Percentiles rank a stretch among this genome's conserved stretches.
phyloP scores from a whole-genome alignment of 345 rosid genomes.

The Eucalyptus microcorys region DNA sequence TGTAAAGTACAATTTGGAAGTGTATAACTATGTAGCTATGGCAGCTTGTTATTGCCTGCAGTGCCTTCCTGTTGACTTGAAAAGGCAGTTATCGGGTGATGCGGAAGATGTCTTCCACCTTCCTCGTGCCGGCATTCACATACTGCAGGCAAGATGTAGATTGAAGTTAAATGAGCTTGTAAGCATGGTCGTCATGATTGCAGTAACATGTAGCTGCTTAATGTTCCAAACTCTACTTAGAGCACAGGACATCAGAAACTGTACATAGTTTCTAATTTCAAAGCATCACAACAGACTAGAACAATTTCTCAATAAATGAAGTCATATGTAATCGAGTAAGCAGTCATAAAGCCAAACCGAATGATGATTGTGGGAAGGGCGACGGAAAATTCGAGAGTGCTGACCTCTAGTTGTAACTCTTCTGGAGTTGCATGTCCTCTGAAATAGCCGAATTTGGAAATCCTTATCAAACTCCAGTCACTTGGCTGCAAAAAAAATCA shows the following conservation, averaged over 20 bases:
- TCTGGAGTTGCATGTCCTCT: constrained; percentile 30
- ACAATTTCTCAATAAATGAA: neutral
- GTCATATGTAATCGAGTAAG: neutral
- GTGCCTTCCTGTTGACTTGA: neutral
- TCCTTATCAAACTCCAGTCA: constrained; percentile 40
- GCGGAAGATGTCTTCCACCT: constrained; percentile 38
- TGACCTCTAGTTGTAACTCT: constrained; percentile 33
- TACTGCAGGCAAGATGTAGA: constrained; percentile 13
- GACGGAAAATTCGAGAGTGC: neutral
- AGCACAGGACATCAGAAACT: neutral
- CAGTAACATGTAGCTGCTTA: neutral
- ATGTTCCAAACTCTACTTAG: neutral
- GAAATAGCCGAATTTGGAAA: constrained; percentile 29
- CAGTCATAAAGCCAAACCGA: neutral
- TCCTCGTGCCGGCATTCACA: constrained; percentile 20
- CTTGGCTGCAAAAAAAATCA: constrained; percentile 2
- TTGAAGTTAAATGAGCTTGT: neutral
- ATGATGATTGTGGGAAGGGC: neutral
- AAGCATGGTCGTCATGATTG: neutral
- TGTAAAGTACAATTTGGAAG: neutral
- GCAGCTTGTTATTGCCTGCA: neutral
- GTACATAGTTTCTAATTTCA: neutral
- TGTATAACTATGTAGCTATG: neutral
- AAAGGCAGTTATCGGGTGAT: constrained; percentile 4
- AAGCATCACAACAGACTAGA: neutral